Evolutionary conservation across 257 asterid species (phyloP), one percentile per base, ranked within the genome.

Genomic region (Henckelia pumila): DNA sequence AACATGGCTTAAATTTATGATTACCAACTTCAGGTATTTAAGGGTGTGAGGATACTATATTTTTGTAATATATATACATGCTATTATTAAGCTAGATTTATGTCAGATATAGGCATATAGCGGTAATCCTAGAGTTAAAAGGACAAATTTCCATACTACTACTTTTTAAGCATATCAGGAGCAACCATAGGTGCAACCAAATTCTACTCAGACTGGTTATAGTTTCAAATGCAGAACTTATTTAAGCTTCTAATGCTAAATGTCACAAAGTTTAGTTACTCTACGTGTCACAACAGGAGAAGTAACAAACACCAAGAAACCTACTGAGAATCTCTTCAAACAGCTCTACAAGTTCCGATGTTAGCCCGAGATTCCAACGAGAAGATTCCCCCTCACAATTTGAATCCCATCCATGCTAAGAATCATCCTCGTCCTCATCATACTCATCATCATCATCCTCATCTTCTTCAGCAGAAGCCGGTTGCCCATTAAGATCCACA

Each of bases 401-500:
- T 21, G 23, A 59, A 24, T 7, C 20, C 63, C 11, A 16, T 59
- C 24, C 20, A 44, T 16, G 19, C 20, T 44, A 14, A 44, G 53
- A 44, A 16, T 33, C 11, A 7, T 4, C 24, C 32, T 61, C 30
- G 1, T 16, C 53, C 24, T 32, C 53, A 9, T 20, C 20, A 16
- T 30, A 53, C 25, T 16, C 55, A 16, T 4, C 20, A 0, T 16
- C 55, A 47, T 17, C 55, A 16, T 47, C 55, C 63, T 85, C 90
- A 22, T 90, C 94, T 56, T 83, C 83, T 69, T 80, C 95, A 4
- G 79, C 81, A 19, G 86, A 79, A 52, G 88, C 91, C 7, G 99
- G 97, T 55, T 73, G 89, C 44, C 95, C 97, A 61, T 90, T 88
- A 30, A 90, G 95, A 84, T 91, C 96, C 63, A 94, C 90, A 30